Evolutionary conservation across 2,329 filamentous ascomycete genomes (phyloP), one percentile per base, ranked within the genome.

Genomic region (Bipolaris zeicola): DNA sequence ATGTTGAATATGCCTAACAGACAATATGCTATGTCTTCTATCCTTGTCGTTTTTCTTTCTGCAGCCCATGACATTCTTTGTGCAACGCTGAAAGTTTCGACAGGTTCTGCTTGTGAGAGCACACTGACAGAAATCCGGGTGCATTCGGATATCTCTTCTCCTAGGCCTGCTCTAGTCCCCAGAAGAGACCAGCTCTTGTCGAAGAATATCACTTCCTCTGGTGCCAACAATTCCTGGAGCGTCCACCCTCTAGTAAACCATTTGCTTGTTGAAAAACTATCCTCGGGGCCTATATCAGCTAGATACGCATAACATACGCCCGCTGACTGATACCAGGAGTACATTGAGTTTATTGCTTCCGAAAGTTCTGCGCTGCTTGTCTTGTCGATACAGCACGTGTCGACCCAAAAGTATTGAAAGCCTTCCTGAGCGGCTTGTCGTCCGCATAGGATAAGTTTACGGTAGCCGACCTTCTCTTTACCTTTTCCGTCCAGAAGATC

Each of bases 1-100:
- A 51, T 28, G 13, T 38, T 22, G 8, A 51, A 43, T 6, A 44
- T 43, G 1, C 49, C 49, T 2, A 51, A 1, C 1, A 51, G 14
- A n/a, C 49, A 51, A 20, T 51, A 51, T 2, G 49, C 49, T 13
- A 16, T 2, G 14, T 51, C 49, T 6, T 51, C 49, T 14, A 51
- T 16, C 1, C 49, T 38, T 4, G 28, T 51, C 1, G 49, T 51
- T 31, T 36, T 5, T 0, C 49, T 39, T 10, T 3, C 1, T 28
- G 39, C 49, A 3, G 49, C 49, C 49, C 39, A 52, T 2, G 31
- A 45, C 31, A 45, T 11, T 3, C 49, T 45, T 20, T 39, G 37
- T 10, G 37, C 37, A 37, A 8, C n/a, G 34, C 34, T 37, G 13
- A 16, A 14, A 14, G 5, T 16, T 37, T 37, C 34, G 7, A 37